Percentiles rank a stretch among this genome's conserved stretches.
Evolutionary conservation across 139 green algal species (phyloP).

Genomic region (Deuterostichococcus epilithicus): DNA sequence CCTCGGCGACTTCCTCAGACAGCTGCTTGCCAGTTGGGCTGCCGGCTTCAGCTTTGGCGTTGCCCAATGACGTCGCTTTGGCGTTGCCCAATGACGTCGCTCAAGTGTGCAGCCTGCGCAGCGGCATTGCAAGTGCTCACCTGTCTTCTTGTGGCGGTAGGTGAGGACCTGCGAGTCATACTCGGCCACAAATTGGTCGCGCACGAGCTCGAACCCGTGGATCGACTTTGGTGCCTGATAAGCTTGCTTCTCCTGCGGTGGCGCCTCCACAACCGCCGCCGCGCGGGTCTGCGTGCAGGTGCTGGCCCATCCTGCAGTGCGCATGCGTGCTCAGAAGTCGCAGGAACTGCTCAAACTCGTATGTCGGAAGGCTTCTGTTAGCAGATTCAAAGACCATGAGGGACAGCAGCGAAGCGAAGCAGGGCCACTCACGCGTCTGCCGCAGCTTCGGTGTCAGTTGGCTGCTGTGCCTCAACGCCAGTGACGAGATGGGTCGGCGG

Average conservation of each 20-base stretch:
- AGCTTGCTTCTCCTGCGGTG: not conserved
- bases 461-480: not conserved
- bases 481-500: too few relatives aligned
- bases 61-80: too few relatives aligned
- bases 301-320: not conserved
- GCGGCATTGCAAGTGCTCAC: conserved; percentile 16
- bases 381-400: too few relatives aligned
- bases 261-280: too few relatives aligned
- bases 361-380: too few relatives aligned
- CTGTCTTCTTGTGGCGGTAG: conserved; percentile 83
- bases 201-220: conserved; percentile 79
- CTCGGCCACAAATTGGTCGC: conserved; percentile 80
- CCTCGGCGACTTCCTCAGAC: too few relatives aligned
- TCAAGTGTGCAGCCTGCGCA: too few relatives aligned
- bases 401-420: not conserved
- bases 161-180: conserved; percentile 75
- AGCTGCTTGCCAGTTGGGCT: too few relatives aligned
- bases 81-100: too few relatives aligned
- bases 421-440: not conserved
- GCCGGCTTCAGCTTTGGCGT: too few relatives aligned
- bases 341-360: too few relatives aligned
- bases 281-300: not conserved
- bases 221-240: conserved; percentile 43
- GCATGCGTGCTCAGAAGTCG: too few relatives aligned
- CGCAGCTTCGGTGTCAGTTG: not conserved